These are phyloP conservation scores for Haplographium delicatum DNA, from an alignment of 495 filamentous ascomycete genomes.

Conservation along the genomic window DNA sequence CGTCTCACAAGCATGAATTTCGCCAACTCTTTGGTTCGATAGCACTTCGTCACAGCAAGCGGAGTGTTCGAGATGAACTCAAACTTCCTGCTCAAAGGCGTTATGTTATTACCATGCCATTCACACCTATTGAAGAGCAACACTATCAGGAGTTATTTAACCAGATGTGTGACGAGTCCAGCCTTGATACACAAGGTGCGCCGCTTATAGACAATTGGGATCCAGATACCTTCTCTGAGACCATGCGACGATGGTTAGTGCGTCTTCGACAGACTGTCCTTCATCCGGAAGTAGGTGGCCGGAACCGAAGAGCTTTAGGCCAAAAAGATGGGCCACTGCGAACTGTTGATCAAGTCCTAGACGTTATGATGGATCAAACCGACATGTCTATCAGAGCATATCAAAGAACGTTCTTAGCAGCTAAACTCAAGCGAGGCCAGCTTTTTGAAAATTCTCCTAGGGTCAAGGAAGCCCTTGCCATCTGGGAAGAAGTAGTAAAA, in stretches of 20 bases:
- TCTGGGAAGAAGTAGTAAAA: slow-evolving; percentile 60
- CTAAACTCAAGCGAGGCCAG: slow-evolving; percentile 64
- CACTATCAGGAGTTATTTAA: slow-evolving; percentile 69
- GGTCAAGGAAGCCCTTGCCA: slow-evolving; percentile 49
- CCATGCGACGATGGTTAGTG: slow-evolving; percentile 48
- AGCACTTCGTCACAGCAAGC: slow-evolving; percentile 81
- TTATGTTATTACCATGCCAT: slow-evolving; percentile 82
- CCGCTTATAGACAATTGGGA: slow-evolving; percentile 58
- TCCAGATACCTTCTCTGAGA: slow-evolving; percentile 47
- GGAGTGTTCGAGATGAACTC: slow-evolving; percentile 67
- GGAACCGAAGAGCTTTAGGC: slow-evolving; percentile 65
- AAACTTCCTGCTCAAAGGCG: slow-evolving; percentile 71
- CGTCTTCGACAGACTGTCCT: slow-evolving; percentile 78
- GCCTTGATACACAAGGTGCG: slow-evolving; percentile 57
- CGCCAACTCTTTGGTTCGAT: slow-evolving; percentile 59
- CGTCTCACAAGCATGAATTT: slow-evolving; percentile 54
- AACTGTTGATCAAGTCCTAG: slow-evolving; percentile 79
- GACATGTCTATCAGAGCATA: slow-evolving; percentile 57
- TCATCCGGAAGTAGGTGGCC: slow-evolving; percentile 69
- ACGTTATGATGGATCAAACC: slow-evolving; percentile 83
- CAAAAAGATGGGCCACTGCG: slow-evolving; percentile 57
- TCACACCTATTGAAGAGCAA: slow-evolving; percentile 83
- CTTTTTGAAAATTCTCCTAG: slow-evolving; percentile 58
- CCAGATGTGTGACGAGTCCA: slow-evolving; percentile 64
- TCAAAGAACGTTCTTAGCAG: slow-evolving; percentile 57